A percentile compares a stretch with the other conserved stretches of the same genome.
These are phyloP conservation scores for Chlorella sp. DNA, from an alignment of 139 green algal genomes.

Conservation along the genomic window DNA sequence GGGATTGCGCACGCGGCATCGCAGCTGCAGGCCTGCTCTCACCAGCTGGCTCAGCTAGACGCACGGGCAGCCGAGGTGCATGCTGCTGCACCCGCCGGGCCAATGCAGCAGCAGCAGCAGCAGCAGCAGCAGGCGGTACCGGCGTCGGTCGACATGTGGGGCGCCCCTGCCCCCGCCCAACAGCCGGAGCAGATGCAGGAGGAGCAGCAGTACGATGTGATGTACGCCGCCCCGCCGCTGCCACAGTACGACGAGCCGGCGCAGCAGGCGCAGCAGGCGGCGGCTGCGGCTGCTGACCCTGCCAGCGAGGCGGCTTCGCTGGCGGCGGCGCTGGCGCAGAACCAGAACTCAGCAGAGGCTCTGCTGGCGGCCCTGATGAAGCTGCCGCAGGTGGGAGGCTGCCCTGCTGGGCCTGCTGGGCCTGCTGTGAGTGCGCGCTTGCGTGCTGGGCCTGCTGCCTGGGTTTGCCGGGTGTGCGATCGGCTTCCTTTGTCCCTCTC, in stretches of 20 bases:
- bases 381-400: slow-evolving; percentile 23
- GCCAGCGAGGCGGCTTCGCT: not conserved
- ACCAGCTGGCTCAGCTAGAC: not conserved
- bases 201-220: not conserved
- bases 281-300: not conserved
- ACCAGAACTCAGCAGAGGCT: slow-evolving; percentile 30
- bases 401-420: not conserved
- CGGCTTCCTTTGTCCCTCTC: too few species aligned
- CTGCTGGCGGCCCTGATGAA: slow-evolving; percentile 40
- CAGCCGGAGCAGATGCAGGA: not conserved
- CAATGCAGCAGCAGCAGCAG: not conserved
- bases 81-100: too few species aligned
- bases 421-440: not conserved
- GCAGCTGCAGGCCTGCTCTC: not conserved
- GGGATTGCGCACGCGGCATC: not conserved
- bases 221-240: not conserved
- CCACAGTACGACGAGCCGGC: not conserved
- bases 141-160: not conserved
- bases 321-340: slow-evolving; percentile 39
- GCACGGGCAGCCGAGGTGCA: not conserved
- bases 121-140: not conserved
- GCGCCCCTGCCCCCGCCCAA: not conserved
- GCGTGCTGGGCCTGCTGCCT: not conserved
- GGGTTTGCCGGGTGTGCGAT: too few species aligned
- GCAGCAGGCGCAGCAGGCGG: not conserved